A percentile compares a stretch with the other conserved stretches of the same genome.
Conservation (phyloP, 176 grass and related monocot species). For the Raddia guianensis region DNA sequence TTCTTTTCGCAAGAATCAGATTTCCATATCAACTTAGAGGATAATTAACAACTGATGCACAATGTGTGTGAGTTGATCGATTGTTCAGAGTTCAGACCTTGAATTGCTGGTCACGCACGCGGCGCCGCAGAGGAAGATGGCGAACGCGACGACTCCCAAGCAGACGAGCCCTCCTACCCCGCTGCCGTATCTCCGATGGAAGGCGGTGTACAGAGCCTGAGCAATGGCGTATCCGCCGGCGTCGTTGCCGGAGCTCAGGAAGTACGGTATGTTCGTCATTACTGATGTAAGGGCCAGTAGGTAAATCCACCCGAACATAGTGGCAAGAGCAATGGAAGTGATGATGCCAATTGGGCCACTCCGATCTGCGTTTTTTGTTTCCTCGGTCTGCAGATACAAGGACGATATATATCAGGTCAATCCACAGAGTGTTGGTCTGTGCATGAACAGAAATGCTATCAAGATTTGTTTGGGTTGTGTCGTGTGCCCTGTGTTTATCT, state of each 20-base stretch:
- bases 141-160: constrained; percentile 51
- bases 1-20: neutral
- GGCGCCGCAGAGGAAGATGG: constrained; percentile 58
- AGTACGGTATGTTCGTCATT: constrained; percentile 58
- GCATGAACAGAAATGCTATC: neutral
- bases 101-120: constrained; percentile 53
- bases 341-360: constrained; percentile 68
- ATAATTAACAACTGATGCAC: neutral
- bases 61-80: neutral
- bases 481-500: too few species aligned
- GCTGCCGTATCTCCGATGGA: constrained; percentile 55
- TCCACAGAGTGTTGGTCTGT: neutral
- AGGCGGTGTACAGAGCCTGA: constrained; percentile 54
- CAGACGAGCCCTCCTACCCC: constrained; percentile 60
- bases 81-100: neutral
- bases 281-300: constrained; percentile 55
- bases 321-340: constrained; percentile 52
- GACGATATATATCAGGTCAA: neutral
- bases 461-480: neutral
- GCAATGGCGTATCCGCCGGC: constrained; percentile 78
- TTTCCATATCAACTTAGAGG: neutral
- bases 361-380: constrained; percentile 74
- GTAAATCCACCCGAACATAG: constrained; percentile 59
- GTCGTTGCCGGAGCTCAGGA: constrained; percentile 52
- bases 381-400: constrained; percentile 43